Percentiles rank a stretch among this genome's conserved stretches.
Conservation (phyloP, 1,284 basidiomycete genomes). For the Phellopilus nigrolimitatus region DNA sequence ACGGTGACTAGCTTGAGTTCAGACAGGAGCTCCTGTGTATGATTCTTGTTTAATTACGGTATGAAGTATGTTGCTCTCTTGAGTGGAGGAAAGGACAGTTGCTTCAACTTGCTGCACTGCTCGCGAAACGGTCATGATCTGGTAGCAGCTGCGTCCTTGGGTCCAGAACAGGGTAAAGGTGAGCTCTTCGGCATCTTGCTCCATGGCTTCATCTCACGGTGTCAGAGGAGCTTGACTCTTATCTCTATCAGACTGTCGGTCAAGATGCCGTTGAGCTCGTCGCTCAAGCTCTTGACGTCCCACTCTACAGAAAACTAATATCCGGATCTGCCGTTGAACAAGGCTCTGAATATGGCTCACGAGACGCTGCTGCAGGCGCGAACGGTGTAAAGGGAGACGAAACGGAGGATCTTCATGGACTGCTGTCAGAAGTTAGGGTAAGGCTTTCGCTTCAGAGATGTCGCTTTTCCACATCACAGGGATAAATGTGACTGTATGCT, state of each 20-base stretch:
- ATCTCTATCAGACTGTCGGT: slow-evolving; percentile 97
- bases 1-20: neutral
- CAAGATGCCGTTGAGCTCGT: slow-evolving; percentile 91
- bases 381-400: slow-evolving; percentile 77
- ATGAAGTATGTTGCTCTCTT: slow-evolving; percentile 97
- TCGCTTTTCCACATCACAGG: neutral
- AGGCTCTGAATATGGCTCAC: slow-evolving; percentile 80
- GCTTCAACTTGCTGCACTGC: slow-evolving; percentile 94
- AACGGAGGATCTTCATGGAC: slow-evolving; percentile 88
- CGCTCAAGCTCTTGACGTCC: slow-evolving; percentile 81
- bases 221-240: slow-evolving; percentile 96
- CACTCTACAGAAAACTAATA: slow-evolving; percentile 82
- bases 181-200: slow-evolving; percentile 21
- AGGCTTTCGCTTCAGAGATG: slow-evolving; percentile 16
- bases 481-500: neutral
- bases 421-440: slow-evolving; percentile 80
- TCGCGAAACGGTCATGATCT: slow-evolving; percentile 84
- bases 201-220: slow-evolving; percentile 22
- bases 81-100: slow-evolving; percentile 97
- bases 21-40: too few species aligned
- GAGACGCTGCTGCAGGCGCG: slow-evolving; percentile 39
- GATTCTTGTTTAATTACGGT: too few species aligned
- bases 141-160: slow-evolving; percentile 84
- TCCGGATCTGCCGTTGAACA: slow-evolving; percentile 78
- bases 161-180: slow-evolving; percentile 86